phyloP scores from a whole-genome alignment of 1,284 basidiomycete genomes.

The Ceratobasidium sp. region DNA sequence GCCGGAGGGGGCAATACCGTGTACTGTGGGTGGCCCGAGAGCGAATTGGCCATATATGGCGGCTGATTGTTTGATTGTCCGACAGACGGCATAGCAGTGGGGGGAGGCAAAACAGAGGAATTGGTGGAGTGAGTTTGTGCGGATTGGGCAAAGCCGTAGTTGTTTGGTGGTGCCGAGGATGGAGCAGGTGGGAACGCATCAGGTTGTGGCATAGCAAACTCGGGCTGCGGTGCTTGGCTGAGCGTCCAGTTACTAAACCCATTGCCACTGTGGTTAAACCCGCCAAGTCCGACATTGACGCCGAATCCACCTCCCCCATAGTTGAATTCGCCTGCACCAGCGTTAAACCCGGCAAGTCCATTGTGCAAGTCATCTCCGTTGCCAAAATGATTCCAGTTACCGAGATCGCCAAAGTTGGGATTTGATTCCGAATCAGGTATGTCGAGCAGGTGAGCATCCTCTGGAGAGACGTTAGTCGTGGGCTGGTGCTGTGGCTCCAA shows the following conservation, averaged over 20 bases:
- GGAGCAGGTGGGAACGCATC: neutral
- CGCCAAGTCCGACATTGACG: no score
- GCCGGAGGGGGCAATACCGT: neutral
- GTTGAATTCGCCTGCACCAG: no score
- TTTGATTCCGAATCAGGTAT: neutral
- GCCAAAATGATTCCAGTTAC: constrained; percentile 1
- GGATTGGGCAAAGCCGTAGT: neutral
- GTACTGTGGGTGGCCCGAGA: neutral
- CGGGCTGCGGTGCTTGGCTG: neutral
- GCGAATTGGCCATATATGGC: neutral
- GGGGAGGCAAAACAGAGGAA: neutral
- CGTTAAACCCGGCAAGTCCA: neutral
- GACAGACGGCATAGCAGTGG: neutral
- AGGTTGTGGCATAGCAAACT: neutral
- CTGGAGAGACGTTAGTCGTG: neutral
- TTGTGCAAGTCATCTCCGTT: neutral
- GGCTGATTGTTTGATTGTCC: neutral
- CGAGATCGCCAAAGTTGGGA: neutral
- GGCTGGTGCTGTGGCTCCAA: neutral
- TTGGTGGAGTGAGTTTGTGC: neutral
- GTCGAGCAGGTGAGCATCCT: neutral
- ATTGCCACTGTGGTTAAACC: neutral
- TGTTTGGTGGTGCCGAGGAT: neutral
- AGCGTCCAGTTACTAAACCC: neutral
- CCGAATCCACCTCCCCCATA: no score